Percentiles rank a stretch among this genome's conserved stretches.
These are phyloP conservation scores for Mucor velutinosus DNA, from an alignment of 371 early-diverging fungal species.

Conservation along the genomic window DNA sequence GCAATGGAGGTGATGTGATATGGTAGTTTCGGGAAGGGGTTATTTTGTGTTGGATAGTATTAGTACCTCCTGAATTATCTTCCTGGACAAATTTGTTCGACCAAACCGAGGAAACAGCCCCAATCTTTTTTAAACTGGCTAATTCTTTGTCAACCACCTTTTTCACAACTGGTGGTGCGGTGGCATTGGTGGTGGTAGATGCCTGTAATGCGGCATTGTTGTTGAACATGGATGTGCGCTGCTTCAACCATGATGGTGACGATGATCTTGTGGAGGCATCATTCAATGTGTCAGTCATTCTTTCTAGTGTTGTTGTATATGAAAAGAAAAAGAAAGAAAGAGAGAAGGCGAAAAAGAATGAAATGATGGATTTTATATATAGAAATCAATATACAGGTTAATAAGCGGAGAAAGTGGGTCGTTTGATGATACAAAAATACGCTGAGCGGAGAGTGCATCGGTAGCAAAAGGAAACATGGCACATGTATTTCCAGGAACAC, in stretches of 20 bases:
- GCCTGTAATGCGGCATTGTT: neutral
- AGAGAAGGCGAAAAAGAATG: constrained; percentile 4
- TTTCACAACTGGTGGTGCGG: neutral
- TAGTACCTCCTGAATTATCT: constrained; percentile 30
- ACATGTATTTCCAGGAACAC: constrained; percentile 27
- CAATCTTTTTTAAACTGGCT: constrained; percentile 26
- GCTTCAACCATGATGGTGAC: constrained; percentile 20
- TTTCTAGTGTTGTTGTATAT: neutral
- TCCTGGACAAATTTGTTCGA: constrained; percentile 32
- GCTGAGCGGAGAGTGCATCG: constrained; percentile 1
- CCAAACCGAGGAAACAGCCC: constrained; percentile 32
- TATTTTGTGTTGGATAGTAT: neutral
- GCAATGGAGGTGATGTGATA: neutral
- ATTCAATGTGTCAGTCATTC: constrained; percentile 3
- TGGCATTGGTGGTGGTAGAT: neutral
- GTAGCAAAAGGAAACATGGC: constrained; percentile 16
- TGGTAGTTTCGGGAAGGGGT: neutral
- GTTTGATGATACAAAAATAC: neutral
- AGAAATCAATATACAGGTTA: constrained; percentile 1
- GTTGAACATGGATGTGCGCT: constrained; percentile 21
- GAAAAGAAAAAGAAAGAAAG: neutral
- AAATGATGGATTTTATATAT: neutral
- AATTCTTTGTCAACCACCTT: constrained; percentile 31
- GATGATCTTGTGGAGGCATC: neutral
- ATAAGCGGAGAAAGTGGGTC: constrained; percentile 12